phyloP scores from a whole-genome alignment of 768 basidiomycete species.

The Auricularia sp. region DNA sequence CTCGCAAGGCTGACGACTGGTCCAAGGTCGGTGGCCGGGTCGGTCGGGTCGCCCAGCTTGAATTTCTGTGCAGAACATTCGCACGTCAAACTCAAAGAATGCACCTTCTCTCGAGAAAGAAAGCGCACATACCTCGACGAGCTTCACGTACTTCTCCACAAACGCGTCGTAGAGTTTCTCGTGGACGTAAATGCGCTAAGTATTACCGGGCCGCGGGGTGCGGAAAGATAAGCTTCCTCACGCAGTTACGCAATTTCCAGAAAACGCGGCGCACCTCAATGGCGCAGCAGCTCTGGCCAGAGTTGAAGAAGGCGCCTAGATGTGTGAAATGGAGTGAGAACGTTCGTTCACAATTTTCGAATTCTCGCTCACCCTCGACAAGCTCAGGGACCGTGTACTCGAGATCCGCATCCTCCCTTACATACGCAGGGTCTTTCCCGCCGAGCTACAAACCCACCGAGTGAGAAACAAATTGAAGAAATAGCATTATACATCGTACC shows the following conservation, averaged over 20 bases:
- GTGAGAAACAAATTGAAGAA: not conserved
- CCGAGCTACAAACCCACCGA: conserved; percentile 55
- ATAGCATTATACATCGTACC: conserved; percentile 25
- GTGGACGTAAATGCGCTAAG: conserved; percentile 87
- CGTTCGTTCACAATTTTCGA: not conserved
- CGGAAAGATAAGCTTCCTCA: not conserved
- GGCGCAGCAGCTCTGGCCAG: conserved; percentile 94
- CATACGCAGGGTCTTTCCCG: conserved; percentile 97
- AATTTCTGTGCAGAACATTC: conserved; percentile 43
- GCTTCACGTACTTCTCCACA: conserved; percentile 58
- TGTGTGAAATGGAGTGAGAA: not conserved
- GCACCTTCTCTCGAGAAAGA: not conserved
- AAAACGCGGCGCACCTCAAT: conserved; percentile 50
- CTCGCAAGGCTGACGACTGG: conserved; percentile 87
- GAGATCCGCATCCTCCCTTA: conserved; percentile 76
- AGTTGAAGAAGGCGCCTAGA: conserved; percentile 87
- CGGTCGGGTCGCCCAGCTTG: conserved; percentile 78
- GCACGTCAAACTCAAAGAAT: no score
- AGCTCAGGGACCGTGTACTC: conserved; percentile 76
- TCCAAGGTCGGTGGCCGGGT: conserved; percentile 67
- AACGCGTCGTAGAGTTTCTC: conserved; percentile 73
- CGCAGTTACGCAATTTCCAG: no score
- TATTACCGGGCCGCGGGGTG: no score
- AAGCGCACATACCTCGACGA: conserved; percentile 51
- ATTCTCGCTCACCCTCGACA: conserved; percentile 61